Evolutionary conservation across 2,329 filamentous ascomycete species (phyloP), one percentile per base, ranked within the genome.

Genomic region (Verticillium tricorpus): DNA sequence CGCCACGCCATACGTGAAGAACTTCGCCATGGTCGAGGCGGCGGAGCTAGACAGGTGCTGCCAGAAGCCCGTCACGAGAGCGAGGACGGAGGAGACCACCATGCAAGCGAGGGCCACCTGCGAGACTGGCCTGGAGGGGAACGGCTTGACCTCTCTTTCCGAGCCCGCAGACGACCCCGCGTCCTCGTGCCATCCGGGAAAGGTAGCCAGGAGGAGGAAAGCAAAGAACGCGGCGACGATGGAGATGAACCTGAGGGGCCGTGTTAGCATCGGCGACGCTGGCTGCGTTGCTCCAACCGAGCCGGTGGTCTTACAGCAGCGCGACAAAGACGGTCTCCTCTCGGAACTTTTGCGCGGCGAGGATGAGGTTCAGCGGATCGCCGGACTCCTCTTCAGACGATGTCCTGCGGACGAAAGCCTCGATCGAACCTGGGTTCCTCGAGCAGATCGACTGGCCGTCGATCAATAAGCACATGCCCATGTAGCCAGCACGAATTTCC

Each of bases 321-420:
- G 98, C 99, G 11, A 95, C 95, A 74, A 99, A 99, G 55, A 99
- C 94, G 74, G 99, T 95, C 78, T 93, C 94, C 76, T 98, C 93
- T 77, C 97, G 97, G 80, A 99, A 99, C 67, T 96, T 96, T 69
- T 89, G 89, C 28, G 95, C 94, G 60, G 99, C 86, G 94, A 94
- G 99, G 70, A 99, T 93, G 71, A 99, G 80, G 76, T 99, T 99
- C 72, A 99, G 82, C 45, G 95, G 95, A 78, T 99, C 95, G 11
- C 45, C 45, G 22, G 45, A 52, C 22, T 52, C 45, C n/a, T 14
- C 45, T 19, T 14, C n/a, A 25, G 19, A 22, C 1, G 45, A 9
- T 52, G 45, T 25, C 76, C 97, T 91, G 72, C 97, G 92, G 50
- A 96, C 87, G 22, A 86, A 89, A 50, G 98, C 86, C 77, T 97